Base-by-base conservation (phyloP, 345 rosid species). In the Stellera chamaejasme region DNA sequence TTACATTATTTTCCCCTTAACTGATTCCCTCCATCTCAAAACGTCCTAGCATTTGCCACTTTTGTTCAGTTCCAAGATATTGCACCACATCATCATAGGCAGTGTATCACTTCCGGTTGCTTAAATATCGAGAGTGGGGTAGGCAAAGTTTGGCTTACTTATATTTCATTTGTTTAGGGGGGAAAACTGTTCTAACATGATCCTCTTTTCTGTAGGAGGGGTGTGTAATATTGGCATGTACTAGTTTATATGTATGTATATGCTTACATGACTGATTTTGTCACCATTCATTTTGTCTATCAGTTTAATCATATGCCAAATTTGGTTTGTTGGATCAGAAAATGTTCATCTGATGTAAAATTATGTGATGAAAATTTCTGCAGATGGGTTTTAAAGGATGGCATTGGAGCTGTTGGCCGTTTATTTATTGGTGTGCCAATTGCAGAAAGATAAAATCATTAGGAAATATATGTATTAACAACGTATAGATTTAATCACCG, bases 331-430 rank as follows among this genome's bases (percentile, higher is more conserved):
- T 72, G 59, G 68, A 61, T 61, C 43, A 11, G 60, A 44, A 44
- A 46, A 63, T 51, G 19, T 59, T 15, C 58, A n/a, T 60, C 70
- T 60, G 54, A 32, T 32, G 9, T 32, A 4, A 32, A 32, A 4
- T 32, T 32, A 32, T 32, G 3, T 32, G 39, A 8, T 32, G 39
- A 32, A 32, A 32, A 32, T 63, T 70, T 72, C 60, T 73, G 67
- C 78, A 88, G 98, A 84, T 92, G 98, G 98, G 96, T 92, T 43
- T 82, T 94, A 44, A 92, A 92, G 82, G 98, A 92, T 77, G 97
- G 98, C 71, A 88, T 88, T 66, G 98, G 98, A 69, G 82, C 97
- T 68, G 63, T 92, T 26, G 98, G 98, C 51, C 93, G 98, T 69
- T 75, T 92, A 67, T 80, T 88, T 69, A 82, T 92, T 56, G 98